Conservation (phyloP, 306 rosid genomes). For the Inga leiocalycina region DNA sequence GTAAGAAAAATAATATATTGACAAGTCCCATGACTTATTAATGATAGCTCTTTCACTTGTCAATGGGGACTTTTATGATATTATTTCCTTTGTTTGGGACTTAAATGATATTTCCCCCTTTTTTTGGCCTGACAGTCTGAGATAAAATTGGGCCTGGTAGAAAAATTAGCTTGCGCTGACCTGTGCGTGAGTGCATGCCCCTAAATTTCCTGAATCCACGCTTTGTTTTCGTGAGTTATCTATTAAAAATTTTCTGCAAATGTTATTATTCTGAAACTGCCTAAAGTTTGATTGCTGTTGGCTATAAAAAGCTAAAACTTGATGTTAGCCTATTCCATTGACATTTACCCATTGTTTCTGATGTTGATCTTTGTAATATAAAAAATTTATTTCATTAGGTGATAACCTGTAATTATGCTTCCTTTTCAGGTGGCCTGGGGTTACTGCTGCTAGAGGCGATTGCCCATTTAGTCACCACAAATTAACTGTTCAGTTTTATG, state of each 20-base stretch:
- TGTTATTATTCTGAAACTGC: neutral
- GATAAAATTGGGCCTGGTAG: neutral
- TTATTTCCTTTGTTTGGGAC: no score
- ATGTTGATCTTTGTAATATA: constrained; percentile 24
- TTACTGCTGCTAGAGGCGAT: constrained; percentile 94
- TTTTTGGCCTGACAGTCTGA: neutral
- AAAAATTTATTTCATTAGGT: constrained; percentile 10
- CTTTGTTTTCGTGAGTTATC: constrained; percentile 5
- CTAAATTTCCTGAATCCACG: neutral
- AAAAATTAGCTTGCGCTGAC: neutral
- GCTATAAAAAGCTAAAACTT: constrained; percentile 7
- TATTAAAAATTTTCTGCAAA: neutral
- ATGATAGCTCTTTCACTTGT: no score
- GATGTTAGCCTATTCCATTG: constrained; percentile 16
- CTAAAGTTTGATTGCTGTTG: neutral
- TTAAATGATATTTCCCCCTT: no score
- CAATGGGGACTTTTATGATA: no score
- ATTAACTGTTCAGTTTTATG: constrained; percentile 95
- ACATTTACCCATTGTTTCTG: constrained; percentile 18
- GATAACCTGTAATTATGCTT: constrained; percentile 17
- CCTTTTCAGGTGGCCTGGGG: constrained; percentile 90
- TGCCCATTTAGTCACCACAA: constrained; percentile 99
- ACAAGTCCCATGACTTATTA: no score
- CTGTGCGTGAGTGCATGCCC: neutral
- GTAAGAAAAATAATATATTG: no score